These are phyloP conservation scores for Magnaporthiopsis incrustans DNA, from an alignment of 2,329 filamentous ascomycete genomes.

Conservation along the genomic window DNA sequence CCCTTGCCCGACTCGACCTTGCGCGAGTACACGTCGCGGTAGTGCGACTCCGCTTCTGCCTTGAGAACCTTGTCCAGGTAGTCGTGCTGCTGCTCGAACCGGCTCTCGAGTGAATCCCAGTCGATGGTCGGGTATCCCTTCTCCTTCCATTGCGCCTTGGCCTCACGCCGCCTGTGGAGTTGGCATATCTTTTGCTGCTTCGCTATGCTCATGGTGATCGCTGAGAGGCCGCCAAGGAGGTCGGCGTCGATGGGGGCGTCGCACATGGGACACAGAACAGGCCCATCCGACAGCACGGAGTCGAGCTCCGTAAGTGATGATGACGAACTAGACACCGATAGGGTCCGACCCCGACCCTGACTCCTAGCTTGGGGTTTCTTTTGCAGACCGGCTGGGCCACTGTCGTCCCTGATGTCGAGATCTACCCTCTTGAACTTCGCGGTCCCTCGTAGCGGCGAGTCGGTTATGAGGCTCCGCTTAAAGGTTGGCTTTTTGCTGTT, in stretches of 20 bases:
- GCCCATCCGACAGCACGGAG: too few species aligned
- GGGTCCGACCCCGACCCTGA: too few species aligned
- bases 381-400: too few species aligned
- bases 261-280: slow-evolving; percentile 57
- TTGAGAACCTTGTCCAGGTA: slow-evolving; percentile 53
- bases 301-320: too few species aligned
- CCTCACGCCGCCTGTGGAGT: slow-evolving; percentile 50
- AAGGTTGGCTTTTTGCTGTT: too few species aligned
- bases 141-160: slow-evolving; percentile 36
- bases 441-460: too few species aligned
- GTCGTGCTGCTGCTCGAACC: slow-evolving; percentile 48
- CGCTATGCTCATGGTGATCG: slow-evolving; percentile 42
- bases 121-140: slow-evolving; percentile 63
- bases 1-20: slow-evolving; percentile 50
- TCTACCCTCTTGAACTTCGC: too few species aligned
- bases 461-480: too few species aligned
- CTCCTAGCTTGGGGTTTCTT: too few species aligned
- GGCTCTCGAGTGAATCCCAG: slow-evolving; percentile 53
- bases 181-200: slow-evolving; percentile 57
- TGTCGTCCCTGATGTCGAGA: too few species aligned
- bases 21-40: slow-evolving; percentile 45
- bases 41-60: slow-evolving; percentile 48
- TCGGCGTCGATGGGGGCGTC: slow-evolving; percentile 46
- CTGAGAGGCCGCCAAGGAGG: slow-evolving; percentile 33
- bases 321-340: too few species aligned